These are phyloP conservation scores for Didymellaceae sp. DNA, from an alignment of 2,329 filamentous ascomycete genomes.

Conservation along the genomic window DNA sequence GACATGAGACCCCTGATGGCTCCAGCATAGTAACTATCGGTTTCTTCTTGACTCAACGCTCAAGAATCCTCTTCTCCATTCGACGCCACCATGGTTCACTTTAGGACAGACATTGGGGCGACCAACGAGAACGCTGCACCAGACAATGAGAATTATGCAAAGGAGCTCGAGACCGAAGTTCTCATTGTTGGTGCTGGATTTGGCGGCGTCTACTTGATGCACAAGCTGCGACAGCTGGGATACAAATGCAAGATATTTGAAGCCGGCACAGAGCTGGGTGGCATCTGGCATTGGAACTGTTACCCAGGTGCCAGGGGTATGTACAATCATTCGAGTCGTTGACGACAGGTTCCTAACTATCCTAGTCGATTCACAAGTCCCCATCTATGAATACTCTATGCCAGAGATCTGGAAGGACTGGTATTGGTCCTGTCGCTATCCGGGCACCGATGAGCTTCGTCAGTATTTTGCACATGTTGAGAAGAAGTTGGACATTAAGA, in stretches of 20 bases:
- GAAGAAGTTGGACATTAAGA: constrained; percentile 61
- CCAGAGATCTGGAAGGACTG: constrained; percentile 60
- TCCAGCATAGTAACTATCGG: background rate
- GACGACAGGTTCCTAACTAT: background rate
- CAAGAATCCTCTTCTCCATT: background rate
- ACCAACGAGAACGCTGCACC: constrained; percentile 27
- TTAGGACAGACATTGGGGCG: constrained; percentile 42
- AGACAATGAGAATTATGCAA: constrained; percentile 41
- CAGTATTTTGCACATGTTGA: constrained; percentile 67
- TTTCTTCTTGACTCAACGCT: background rate
- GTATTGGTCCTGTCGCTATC: constrained; percentile 63
- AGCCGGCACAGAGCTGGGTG: constrained; percentile 51
- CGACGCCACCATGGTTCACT: constrained; percentile 35
- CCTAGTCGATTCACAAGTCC: constrained; percentile 53
- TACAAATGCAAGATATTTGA: constrained; percentile 51
- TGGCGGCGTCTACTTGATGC: constrained; percentile 51
- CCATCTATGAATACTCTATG: constrained; percentile 57
- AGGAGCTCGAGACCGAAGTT: constrained; percentile 47
- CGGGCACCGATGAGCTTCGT: constrained; percentile 59
- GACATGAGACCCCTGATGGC: background rate
- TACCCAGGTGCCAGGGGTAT: constrained; percentile 52
- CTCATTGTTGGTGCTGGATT: constrained; percentile 52
- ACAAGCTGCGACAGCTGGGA: constrained; percentile 50
- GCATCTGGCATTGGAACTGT: constrained; percentile 55
- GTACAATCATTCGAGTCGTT: background rate